Base-by-base conservation (phyloP, 2,329 filamentous ascomycete genomes). In the Pseudocercospora pini-densiflorae region DNA sequence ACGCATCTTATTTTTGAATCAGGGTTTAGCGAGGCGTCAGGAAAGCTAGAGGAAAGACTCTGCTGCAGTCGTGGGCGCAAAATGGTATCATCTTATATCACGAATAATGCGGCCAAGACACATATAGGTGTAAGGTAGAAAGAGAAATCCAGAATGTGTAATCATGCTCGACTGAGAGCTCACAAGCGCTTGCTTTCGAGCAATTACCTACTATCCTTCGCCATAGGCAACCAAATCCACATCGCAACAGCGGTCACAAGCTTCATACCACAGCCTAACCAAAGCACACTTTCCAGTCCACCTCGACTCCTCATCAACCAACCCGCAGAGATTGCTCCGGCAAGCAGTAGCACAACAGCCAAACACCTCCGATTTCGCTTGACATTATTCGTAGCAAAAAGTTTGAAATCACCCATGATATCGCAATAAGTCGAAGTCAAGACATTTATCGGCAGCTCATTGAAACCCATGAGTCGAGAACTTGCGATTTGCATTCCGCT, bases 401-500 rank as follows among this genome's bases (percentile, higher is more conserved):
- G 74, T 43, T 81, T 77, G 2, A 81, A 81, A 71, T 87, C 85
- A 19, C 81, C 83, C 71, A 85, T 80, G 24, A 87, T 71, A 71
- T 87, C 85, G 72, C 82, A 85, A 71, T 86, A 85, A 45, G 85
- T 76, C 63, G 81, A 84, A n/a, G 85, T 87, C 45, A 87, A 73
- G 9, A 87, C 85, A 57, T 83, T 85, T 0, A 85, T 84, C 1
- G 85, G 85, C 53, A 87, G 77, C 74, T 87, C 85, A 63, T 83
- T 84, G 71, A 83, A 84, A 8, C 84, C 84, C 21, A 87, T 77
- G 12, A 81, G 75, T 19, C 85, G 79, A 40, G 81, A 83, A 40
- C 78, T 78, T 21, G 84, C 84, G 66, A 87, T 86, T 74, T 87
- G 84, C 49, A 85, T 84, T 3, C 83, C 84, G 57, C 79, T 81